Conservation (phyloP, 805 yeast species). For the Nematodospora valgi region DNA sequence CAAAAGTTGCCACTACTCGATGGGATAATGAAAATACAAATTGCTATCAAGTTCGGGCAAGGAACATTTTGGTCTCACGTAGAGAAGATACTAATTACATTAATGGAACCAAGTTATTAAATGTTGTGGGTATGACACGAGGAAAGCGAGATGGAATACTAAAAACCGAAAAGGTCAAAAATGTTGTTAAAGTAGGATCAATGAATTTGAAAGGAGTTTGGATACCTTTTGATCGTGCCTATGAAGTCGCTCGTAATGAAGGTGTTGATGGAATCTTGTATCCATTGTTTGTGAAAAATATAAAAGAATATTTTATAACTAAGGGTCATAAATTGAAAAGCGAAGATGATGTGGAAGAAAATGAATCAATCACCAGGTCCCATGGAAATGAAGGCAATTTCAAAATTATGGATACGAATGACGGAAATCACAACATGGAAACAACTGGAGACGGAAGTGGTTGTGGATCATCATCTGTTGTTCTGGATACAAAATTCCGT, state of each 20-base stretch:
- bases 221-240: conserved; percentile 39
- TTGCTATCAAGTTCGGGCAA: conserved; percentile 36
- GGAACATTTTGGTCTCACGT: conserved; percentile 31
- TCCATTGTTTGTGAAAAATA: conserved; percentile 32
- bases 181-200: conserved; percentile 33
- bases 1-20: conserved; percentile 31
- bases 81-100: conserved; percentile 32
- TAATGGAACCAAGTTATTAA: conserved; percentile 37
- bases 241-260: conserved; percentile 38
- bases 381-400: no score
- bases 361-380: no score
- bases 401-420: no score
- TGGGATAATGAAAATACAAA: conserved; percentile 38
- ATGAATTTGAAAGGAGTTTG: conserved; percentile 42
- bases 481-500: no score
- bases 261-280: conserved; percentile 30
- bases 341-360: conserved; percentile 10
- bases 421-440: no score
- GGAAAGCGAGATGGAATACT: conserved; percentile 40
- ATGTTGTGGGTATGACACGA: conserved; percentile 37
- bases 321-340: conserved; percentile 23
- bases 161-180: conserved; percentile 29
- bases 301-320: conserved; percentile 22
- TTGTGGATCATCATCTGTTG: no score
- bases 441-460: no score